Evolutionary conservation across 176 grass and related monocot genomes (phyloP).

Genomic region (Thinopyrum elongatum): DNA sequence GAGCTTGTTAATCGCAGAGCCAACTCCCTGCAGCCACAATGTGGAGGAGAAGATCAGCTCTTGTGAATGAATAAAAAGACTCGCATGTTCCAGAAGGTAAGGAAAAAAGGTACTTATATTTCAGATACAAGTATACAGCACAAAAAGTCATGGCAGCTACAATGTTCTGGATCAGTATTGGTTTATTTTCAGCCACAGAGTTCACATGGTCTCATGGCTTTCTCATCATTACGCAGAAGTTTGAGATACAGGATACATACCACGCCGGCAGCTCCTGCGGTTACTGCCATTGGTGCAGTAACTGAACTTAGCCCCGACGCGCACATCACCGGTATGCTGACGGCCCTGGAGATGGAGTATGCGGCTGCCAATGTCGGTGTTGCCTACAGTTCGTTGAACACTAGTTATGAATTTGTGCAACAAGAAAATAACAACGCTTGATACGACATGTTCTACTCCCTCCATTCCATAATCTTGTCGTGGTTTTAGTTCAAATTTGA

Average conservation of each 20-base stretch:
- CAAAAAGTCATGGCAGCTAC: background rate
- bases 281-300: slow-evolving; percentile 86
- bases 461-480: no score
- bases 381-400: slow-evolving; percentile 47
- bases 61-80: background rate
- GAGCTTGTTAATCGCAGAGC: slow-evolving; percentile 76
- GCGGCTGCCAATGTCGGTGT: slow-evolving; percentile 88
- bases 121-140: background rate
- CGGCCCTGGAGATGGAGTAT: slow-evolving; percentile 80
- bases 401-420: background rate
- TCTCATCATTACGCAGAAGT: background rate
- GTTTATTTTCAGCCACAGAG: background rate
- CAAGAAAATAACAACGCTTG: background rate
- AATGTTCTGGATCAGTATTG: background rate
- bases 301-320: slow-evolving; percentile 88
- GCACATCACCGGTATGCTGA: slow-evolving; percentile 92
- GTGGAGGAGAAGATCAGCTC: background rate
- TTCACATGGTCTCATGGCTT: background rate
- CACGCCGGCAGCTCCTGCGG: slow-evolving; percentile 85
- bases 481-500: no score
- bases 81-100: background rate
- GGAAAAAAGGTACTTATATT: background rate
- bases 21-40: slow-evolving; percentile 56
- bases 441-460: background rate
- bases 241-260: slow-evolving; percentile 41